These are phyloP conservation scores for Pholiota microspora DNA, from an alignment of 768 basidiomycete species.

Conservation along the genomic window DNA sequence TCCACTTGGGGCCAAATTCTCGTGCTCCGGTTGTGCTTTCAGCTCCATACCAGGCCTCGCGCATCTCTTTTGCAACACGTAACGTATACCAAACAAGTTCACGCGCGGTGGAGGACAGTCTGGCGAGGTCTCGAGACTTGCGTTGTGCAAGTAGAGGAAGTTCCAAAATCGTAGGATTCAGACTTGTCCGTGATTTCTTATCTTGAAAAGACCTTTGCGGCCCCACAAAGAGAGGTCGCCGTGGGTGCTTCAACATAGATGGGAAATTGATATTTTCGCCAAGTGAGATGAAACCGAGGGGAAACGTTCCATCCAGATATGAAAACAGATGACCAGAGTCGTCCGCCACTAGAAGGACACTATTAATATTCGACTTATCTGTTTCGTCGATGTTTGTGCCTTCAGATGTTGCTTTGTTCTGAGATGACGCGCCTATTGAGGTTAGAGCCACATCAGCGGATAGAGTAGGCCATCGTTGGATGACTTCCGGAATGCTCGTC, in stretches of 20 bases:
- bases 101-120: constrained; percentile 63
- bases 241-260: constrained; percentile 48
- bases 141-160: constrained; percentile 58
- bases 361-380: constrained; percentile 57
- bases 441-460: constrained; percentile 52
- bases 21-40: constrained; percentile 65
- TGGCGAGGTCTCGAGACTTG: constrained; percentile 65
- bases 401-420: constrained; percentile 29
- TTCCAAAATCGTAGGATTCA: constrained; percentile 46
- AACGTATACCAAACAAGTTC: constrained; percentile 73
- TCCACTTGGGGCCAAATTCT: constrained; percentile 72
- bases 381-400: constrained; percentile 35
- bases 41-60: constrained; percentile 68
- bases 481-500: constrained; percentile 52
- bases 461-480: constrained; percentile 70
- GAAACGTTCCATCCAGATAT: constrained; percentile 77
- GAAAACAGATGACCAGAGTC: constrained; percentile 54
- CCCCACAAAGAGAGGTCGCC: constrained; percentile 46
- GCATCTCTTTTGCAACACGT: constrained; percentile 72
- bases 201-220: constrained; percentile 33
- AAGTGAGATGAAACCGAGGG: constrained; percentile 53
- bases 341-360: constrained; percentile 63
- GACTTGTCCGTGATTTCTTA: constrained; percentile 26
- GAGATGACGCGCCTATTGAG: constrained; percentile 52
- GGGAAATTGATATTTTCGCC: constrained; percentile 28